Evolutionary conservation across 176 grass and related monocot species (phyloP).

Genomic region (Hordeum vulgare): MorexV3_pseudomolecules_assembly NC_058521.1:444868584-444869083

Average conservation of each 20-base stretch:
- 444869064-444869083: neutral
- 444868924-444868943: neutral
- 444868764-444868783: conserved; percentile 68
- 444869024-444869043: neutral
- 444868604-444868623: neutral
- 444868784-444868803: neutral
- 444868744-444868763: conserved; percentile 58
- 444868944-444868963: neutral
- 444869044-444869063: no score
- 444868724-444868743: conserved; percentile 78
- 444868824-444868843: neutral
- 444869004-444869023: neutral
- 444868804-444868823: neutral
- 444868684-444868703: conserved; percentile 91
- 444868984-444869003: neutral
- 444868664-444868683: conserved; percentile 86
- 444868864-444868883: neutral
- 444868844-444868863: neutral
- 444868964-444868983: neutral
- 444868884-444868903: neutral
- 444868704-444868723: conserved; percentile 89
- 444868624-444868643: conserved; percentile 91
- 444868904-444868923: neutral
- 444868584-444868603: no score
- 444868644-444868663: conserved; percentile 94